Evolutionary conservation across 1,284 basidiomycete genomes (phyloP).

Genomic region (Phaffia rhodozyma): DNA sequence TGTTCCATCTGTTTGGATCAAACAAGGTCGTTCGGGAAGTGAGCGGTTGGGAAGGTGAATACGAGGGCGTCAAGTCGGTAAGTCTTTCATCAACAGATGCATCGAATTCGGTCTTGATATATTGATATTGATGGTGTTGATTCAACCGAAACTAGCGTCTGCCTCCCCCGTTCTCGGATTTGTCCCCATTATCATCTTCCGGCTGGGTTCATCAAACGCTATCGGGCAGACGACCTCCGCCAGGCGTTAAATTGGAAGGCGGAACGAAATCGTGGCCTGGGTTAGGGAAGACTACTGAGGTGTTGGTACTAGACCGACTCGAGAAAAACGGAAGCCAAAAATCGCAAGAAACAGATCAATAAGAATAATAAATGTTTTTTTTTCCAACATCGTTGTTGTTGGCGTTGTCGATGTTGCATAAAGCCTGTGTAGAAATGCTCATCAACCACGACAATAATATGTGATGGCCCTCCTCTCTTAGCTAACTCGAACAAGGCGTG

Average conservation of each 20-base stretch:
- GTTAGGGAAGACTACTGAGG: slow-evolving; percentile 44
- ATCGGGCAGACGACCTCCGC: slow-evolving; percentile 45
- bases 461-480: too few relatives aligned
- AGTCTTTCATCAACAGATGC: too few relatives aligned
- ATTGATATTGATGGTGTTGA: neutral
- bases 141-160: neutral
- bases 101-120: too few relatives aligned
- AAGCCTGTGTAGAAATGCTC: too few relatives aligned
- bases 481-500: too few relatives aligned
- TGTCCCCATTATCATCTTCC: slow-evolving; percentile 78
- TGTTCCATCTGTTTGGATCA: slow-evolving; percentile 67
- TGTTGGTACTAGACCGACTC: slow-evolving; percentile 25
- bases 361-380: too few relatives aligned
- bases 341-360: too few relatives aligned
- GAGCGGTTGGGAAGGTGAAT: slow-evolving; percentile 80
- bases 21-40: slow-evolving; percentile 60
- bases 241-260: neutral
- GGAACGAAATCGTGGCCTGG: slow-evolving; percentile 61
- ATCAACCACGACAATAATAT: too few relatives aligned
- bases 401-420: too few relatives aligned
- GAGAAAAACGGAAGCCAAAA: too few relatives aligned
- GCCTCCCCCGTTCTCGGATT: slow-evolving; percentile 39
- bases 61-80: slow-evolving; percentile 66
- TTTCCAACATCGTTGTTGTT: too few relatives aligned
- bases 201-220: slow-evolving; percentile 62